Percentiles rank a stretch among this genome's conserved stretches.
phyloP scores from a whole-genome alignment of 2,329 filamentous ascomycete genomes.

The Colletotrichum sp. region DNA sequence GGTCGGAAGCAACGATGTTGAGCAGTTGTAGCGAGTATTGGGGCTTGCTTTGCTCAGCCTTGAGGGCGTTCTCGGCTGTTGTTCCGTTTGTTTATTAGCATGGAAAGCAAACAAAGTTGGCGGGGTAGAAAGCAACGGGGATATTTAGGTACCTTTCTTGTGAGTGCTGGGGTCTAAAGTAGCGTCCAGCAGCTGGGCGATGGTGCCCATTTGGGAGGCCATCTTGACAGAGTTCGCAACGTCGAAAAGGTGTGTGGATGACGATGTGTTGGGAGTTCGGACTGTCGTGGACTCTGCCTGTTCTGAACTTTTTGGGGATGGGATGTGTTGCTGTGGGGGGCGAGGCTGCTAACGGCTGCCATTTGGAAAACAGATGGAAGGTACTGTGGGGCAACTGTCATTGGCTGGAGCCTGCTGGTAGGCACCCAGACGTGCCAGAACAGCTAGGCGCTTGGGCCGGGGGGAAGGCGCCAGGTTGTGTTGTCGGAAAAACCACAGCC shows the following conservation, averaged over 20 bases:
- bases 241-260: background rate
- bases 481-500: constrained; percentile 13
- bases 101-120: constrained; percentile 29
- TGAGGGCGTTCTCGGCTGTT: constrained; percentile 81
- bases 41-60: constrained; percentile 79
- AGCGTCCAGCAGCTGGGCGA: constrained; percentile 87
- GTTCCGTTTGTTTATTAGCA: constrained; percentile 38
- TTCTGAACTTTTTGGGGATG: constrained; percentile 17
- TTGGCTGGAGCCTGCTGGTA: background rate
- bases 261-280: background rate
- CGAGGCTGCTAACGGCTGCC: constrained; percentile 5
- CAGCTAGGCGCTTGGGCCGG: background rate
- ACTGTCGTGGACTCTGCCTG: constrained; percentile 3
- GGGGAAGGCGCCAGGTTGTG: background rate
- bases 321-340: constrained; percentile 17
- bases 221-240: constrained; percentile 43
- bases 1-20: constrained; percentile 82
- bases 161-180: constrained; percentile 88
- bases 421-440: background rate
- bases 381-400: constrained; percentile 7
- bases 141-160: constrained; percentile 73
- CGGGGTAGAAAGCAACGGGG: constrained; percentile 28
- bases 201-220: constrained; percentile 60
- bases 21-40: constrained; percentile 89
- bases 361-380: constrained; percentile 14